Base-by-base conservation (phyloP, 192 early-diverging fungal genomes). In the Jimgerdemannia flammicorona region DNA sequence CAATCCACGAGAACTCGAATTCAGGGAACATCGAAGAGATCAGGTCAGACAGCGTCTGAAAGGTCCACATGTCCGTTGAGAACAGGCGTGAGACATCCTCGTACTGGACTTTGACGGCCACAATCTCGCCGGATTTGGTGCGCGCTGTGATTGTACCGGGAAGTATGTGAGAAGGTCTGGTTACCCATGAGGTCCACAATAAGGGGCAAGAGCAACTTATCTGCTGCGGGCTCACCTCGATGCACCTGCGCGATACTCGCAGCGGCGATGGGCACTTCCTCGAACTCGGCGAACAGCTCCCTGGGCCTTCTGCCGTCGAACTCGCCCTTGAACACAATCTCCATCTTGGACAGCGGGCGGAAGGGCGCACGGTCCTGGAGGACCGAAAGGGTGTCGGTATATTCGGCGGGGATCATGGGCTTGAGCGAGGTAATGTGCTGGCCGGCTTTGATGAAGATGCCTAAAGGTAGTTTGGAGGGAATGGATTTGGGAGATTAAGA, bases 221-320 rank as follows among this genome's bases (percentile, higher is more conserved):
- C 29, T 65, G 14, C 64, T 65, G 14, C 64, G 0, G 70, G 69
- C 63, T 72, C 70, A 82, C 84, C 84, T 76, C 74, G 68, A 65
- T 86, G 85, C 18, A 86, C 85, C 64, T 86, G 85, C 9, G 85
- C 85, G 14, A 86, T 75, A 68, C 80, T 82, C 14, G 85, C 85
- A 20, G 85, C 82, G 11, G 85, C 85, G 70, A 86, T 73, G 3
- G 85, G 85, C 18, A 70, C 74, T 40, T 79, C 74, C 2, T 84
- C 85, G 19, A 86, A 86, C 73, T 86, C 85, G 3, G 72, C 69
- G 64, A 84, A 86, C 65, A 86, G 40, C 69, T 86, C 85, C 17
- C 66, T 41, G 9, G 80, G 77, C 14, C n/a, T 40, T 63, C 74
- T 40, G 19, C 80, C 83, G 39, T 72, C 67, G 77, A 86, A 84